Evolutionary conservation across 192 early-diverging fungal genomes (phyloP), one percentile per base, ranked within the genome.

Genomic region (Entophlyctis helioformis): DNA sequence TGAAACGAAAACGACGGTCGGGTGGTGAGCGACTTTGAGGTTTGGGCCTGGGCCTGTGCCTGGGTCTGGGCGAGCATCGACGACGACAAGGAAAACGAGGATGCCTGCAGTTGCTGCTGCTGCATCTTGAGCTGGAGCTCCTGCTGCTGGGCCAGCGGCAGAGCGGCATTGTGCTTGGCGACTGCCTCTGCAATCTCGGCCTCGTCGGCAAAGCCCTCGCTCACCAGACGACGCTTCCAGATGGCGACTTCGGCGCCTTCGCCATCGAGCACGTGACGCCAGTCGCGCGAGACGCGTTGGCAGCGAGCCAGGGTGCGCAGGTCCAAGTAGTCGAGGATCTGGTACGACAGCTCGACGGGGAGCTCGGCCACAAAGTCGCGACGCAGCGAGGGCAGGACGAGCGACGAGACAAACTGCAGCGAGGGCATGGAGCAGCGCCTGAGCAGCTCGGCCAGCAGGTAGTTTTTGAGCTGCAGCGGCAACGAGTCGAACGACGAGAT

Each of bases 361-460:
- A 71, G 39, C 24, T 54, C 28, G 7, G 71, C 74, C 7, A 98
- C 45, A 63, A 96, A 93, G 66, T 98, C 91, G 51, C 86, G 78
- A 51, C 91, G 87, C 52, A 97, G 71, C 13, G 83, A 80, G 1
- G 96, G 89, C 35, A 87, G 63, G 44, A 98, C 80, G n/a, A 90
- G 63, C 24, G 83, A 78, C 42, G 82, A 81, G n/a, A 91, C 82
- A 66, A 90, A 90, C 64, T 96, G 90, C 44, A 98, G 74, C 1
- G 84, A 82, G 2, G 81, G 66, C 2, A 82, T 75, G 7, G 85
- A 77, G 18, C 80, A 89, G 15, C 88, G 77, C 19, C 83, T 77
- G 27, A 98, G 71, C 15, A 98, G 62, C 47, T 96, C 84, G 50
- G 89, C 82, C 29, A 96, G 73, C 47, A 94, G 63, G 41, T 91